phyloP scores from a whole-genome alignment of 2,329 filamentous ascomycete species.

The Emericellopsis cladophorae region DNA sequence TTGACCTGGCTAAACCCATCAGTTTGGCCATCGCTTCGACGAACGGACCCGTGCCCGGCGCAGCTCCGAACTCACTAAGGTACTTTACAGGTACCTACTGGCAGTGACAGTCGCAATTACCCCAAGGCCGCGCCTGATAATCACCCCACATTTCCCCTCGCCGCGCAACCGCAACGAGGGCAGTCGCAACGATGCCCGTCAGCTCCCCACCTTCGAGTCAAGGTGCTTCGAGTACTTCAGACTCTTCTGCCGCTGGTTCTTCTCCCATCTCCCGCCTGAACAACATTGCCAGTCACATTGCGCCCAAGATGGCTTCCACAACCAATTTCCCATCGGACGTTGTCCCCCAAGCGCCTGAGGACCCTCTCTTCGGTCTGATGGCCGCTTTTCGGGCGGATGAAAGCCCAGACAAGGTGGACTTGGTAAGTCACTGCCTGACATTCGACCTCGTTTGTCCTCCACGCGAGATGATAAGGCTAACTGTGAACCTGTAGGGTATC shows the following conservation, averaged over 20 bases:
- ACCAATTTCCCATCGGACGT: slow-evolving; percentile 64
- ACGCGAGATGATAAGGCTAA: not conserved
- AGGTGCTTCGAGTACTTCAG: slow-evolving; percentile 10
- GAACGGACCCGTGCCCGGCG: too few relatives aligned
- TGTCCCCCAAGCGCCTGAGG: slow-evolving; percentile 85
- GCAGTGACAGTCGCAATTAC: not conserved
- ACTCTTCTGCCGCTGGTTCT: slow-evolving; percentile 8
- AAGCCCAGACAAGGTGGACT: slow-evolving; percentile 72
- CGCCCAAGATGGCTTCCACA: slow-evolving; percentile 18
- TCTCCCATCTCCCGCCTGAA: slow-evolving; percentile 40
- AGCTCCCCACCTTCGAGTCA: too few relatives aligned
- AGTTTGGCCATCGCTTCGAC: too few relatives aligned
- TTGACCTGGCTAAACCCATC: too few relatives aligned
- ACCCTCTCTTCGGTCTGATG: slow-evolving; percentile 89
- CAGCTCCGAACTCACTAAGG: too few relatives aligned
- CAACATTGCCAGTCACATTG: slow-evolving; percentile 58
- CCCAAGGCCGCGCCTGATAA: not conserved
- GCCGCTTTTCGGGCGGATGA: slow-evolving; percentile 74
- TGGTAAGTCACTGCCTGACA: slow-evolving; percentile 43
- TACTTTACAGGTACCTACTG: too few relatives aligned
- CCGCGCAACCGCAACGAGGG: not conserved
- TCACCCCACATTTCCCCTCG: not conserved
- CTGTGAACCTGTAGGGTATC: slow-evolving; percentile 39
- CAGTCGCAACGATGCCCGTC: too few relatives aligned
- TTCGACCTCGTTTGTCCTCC: not conserved